A percentile compares a stretch with the other conserved stretches of the same genome.
Conservation (phyloP, 768 basidiomycete species). For the Panaeolus cyanescens region DNA sequence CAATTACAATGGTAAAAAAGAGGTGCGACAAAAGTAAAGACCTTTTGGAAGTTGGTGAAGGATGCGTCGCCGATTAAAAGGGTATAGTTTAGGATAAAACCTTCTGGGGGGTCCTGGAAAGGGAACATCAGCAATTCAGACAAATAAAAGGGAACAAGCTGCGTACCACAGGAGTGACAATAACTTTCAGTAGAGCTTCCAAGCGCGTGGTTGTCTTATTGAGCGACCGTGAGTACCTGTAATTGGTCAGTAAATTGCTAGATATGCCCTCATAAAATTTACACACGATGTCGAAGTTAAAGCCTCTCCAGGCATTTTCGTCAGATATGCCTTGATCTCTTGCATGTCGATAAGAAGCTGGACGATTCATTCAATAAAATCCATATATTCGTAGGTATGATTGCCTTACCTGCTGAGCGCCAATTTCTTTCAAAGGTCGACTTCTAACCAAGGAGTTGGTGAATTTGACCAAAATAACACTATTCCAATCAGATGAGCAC, state of each 20-base stretch:
- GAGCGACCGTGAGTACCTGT: conserved; percentile 81
- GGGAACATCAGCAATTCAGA: too few relatives aligned
- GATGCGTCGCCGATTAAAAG: conserved; percentile 93
- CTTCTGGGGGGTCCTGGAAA: conserved; percentile 87
- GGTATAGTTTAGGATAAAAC: conserved; percentile 95
- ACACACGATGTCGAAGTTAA: conserved; percentile 56
- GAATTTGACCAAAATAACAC: conserved; percentile 83
- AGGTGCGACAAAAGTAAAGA: conserved; percentile 19
- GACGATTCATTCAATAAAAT: neutral
- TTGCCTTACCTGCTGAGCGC: conserved; percentile 82
- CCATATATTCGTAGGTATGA: neutral
- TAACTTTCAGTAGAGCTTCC: conserved; percentile 93
- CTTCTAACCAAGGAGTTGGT: conserved; percentile 89
- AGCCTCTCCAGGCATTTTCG: conserved; percentile 80
- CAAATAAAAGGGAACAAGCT: neutral
- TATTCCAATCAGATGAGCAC: conserved; percentile 29
- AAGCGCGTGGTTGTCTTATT: conserved; percentile 79
- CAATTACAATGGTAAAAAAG: neutral
- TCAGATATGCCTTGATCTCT: conserved; percentile 77
- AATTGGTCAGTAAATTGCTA: conserved; percentile 8
- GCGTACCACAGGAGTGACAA: conserved; percentile 88
- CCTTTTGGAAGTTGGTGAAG: conserved; percentile 98
- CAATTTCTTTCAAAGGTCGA: conserved; percentile 87
- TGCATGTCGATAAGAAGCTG: conserved; percentile 86
- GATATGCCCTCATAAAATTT: neutral